Evolutionary conservation across 805 yeast species (phyloP).

Genomic region (Scheffersomyces ergatensis): DNA sequence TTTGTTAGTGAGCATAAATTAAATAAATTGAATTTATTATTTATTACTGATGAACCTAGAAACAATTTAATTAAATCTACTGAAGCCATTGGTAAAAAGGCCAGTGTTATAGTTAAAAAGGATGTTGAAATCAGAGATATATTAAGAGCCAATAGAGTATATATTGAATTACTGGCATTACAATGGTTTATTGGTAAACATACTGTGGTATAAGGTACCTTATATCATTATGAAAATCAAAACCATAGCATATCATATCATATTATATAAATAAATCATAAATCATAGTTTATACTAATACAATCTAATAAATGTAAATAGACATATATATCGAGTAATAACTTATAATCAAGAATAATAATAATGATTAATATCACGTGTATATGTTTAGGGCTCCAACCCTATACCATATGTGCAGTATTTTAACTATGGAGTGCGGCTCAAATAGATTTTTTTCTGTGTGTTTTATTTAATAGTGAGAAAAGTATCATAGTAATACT

Average conservation of each 20-base stretch:
- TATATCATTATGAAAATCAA: too few relatives aligned
- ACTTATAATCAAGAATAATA: too few relatives aligned
- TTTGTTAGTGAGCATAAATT: constrained; percentile 50
- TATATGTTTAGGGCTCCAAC: constrained; percentile 3
- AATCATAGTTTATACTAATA: too few relatives aligned
- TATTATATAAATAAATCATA: too few relatives aligned
- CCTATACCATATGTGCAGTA: constrained; percentile 4
- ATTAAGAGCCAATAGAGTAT: constrained; percentile 72
- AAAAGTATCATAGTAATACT: too few relatives aligned
- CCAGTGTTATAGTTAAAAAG: constrained; percentile 65
- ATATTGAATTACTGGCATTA: constrained; percentile 71
- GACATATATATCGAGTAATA: too few relatives aligned
- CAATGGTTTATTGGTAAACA: constrained; percentile 50
- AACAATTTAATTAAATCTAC: constrained; percentile 62
- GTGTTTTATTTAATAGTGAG: too few relatives aligned
- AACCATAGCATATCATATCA: too few relatives aligned
- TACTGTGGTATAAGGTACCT: constrained; percentile 7
- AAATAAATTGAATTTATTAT: constrained; percentile 55
- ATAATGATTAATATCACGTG: constrained; percentile 6
- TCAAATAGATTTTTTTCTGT: too few relatives aligned
- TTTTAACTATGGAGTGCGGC: too few relatives aligned
- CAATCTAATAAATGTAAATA: too few relatives aligned
- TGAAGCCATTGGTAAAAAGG: constrained; percentile 47
- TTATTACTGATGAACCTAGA: constrained; percentile 62
- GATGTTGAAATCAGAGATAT: constrained; percentile 81